These are phyloP conservation scores for Takashimella tepidaria DNA, from an alignment of 1,284 basidiomycete genomes.

Conservation along the genomic window DNA sequence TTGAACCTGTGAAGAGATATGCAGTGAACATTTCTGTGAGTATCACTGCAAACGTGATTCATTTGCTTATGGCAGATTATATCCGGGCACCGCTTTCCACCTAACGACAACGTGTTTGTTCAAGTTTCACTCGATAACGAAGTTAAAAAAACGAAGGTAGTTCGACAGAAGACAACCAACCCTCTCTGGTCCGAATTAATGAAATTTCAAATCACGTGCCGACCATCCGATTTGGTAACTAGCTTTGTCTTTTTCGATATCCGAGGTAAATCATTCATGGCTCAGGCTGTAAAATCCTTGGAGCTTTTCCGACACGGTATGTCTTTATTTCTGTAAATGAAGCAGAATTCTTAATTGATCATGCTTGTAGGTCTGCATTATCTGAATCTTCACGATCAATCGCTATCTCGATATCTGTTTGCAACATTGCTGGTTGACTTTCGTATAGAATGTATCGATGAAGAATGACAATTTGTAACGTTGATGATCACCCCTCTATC, in stretches of 20 bases:
- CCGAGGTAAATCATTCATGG: background rate
- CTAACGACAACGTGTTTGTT: slow-evolving; percentile 58
- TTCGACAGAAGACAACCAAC: slow-evolving; percentile 84
- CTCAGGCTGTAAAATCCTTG: slow-evolving; percentile 52
- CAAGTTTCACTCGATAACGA: slow-evolving; percentile 24
- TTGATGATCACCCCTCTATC: no score
- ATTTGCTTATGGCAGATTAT: slow-evolving; percentile 56
- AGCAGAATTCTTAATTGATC: slow-evolving; percentile 49
- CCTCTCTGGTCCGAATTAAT: slow-evolving; percentile 76
- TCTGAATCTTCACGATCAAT: slow-evolving; percentile 73
- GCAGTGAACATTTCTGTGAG: slow-evolving; percentile 14
- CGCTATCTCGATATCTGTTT: slow-evolving; percentile 77
- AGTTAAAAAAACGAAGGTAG: slow-evolving; percentile 52
- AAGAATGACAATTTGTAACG: no score
- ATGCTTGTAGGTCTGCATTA: slow-evolving; percentile 67
- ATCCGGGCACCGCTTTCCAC: slow-evolving; percentile 88
- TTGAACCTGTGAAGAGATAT: slow-evolving; percentile 56
- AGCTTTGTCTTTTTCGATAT: slow-evolving; percentile 77
- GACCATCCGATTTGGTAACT: slow-evolving; percentile 68
- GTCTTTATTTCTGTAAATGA: slow-evolving; percentile 61
- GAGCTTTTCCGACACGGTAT: slow-evolving; percentile 57
- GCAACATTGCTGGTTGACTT: slow-evolving; percentile 76
- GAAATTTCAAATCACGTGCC: slow-evolving; percentile 64
- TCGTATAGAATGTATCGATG: slow-evolving; percentile 49
- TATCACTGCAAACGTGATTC: background rate